phyloP scores from a whole-genome alignment of 345 rosid species.

The Clarkia xantiana region DNA sequence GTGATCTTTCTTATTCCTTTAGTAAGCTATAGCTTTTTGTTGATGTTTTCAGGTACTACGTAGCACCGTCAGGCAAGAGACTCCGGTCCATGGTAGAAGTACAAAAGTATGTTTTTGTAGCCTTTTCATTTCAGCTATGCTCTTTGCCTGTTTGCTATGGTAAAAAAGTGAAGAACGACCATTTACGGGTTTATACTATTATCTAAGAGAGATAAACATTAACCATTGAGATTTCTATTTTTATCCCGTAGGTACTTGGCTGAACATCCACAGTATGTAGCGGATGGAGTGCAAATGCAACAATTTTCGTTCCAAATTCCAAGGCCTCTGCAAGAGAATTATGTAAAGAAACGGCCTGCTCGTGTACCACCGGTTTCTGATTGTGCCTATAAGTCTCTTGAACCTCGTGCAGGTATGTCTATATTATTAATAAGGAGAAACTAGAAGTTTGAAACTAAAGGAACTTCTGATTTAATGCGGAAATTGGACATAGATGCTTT shows the following conservation, averaged over 20 bases:
- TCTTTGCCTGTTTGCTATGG: too few relatives aligned
- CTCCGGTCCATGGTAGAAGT: conserved; percentile 77
- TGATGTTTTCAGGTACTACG: conserved; percentile 50
- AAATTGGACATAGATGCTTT: not conserved
- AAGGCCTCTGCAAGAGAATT: conserved; percentile 15
- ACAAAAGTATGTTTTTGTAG: conserved; percentile 44
- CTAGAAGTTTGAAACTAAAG: not conserved
- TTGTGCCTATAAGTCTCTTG: conserved; percentile 6
- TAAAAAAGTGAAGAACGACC: too few relatives aligned
- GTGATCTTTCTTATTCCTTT: not conserved
- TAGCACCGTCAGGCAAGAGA: conserved; percentile 77
- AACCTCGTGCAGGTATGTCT: conserved; percentile 10
- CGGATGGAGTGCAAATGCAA: conserved; percentile 9
- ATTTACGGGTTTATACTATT: not conserved
- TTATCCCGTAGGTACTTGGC: conserved; percentile 9
- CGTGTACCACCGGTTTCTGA: conserved; percentile 2
- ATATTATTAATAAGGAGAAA: not conserved
- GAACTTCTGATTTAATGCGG: not conserved
- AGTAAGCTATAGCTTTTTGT: not conserved
- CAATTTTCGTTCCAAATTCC: conserved; percentile 19
- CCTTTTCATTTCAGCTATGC: not conserved
- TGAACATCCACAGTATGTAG: conserved; percentile 13
- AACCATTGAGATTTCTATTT: not conserved
- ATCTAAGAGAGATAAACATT: too few relatives aligned
- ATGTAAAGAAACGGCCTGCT: conserved; percentile 14